These are phyloP conservation scores for Aureobasidium zeae DNA, from an alignment of 2,329 filamentous ascomycete genomes.

Conservation along the genomic window DNA sequence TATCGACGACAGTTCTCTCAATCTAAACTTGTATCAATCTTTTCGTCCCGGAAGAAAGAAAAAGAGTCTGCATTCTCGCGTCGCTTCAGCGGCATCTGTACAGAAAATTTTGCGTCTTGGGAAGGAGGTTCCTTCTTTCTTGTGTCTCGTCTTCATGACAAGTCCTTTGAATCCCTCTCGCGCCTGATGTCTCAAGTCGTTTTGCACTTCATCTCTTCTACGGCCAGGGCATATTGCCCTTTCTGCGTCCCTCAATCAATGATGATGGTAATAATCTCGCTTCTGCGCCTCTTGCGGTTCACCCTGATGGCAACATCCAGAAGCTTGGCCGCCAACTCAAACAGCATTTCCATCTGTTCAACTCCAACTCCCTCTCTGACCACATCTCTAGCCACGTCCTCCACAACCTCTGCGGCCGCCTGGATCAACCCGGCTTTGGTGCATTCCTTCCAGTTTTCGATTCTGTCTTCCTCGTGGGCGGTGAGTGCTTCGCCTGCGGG, in stretches of 20 bases:
- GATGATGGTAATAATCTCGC: no score
- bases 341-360: neutral
- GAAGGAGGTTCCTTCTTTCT: no score
- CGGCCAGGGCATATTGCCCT: no score
- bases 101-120: no score
- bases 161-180: no score
- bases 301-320: no score
- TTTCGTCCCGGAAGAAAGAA: neutral
- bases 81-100: neutral
- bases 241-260: no score
- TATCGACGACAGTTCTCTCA: conserved; percentile 22
- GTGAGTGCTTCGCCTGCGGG: neutral
- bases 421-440: neutral
- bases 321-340: neutral
- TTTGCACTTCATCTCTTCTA: no score
- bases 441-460: neutral
- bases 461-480: neutral
- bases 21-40: neutral
- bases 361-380: neutral
- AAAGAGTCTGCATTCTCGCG: neutral
- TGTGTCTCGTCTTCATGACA: no score
- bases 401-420: conserved; percentile 2
- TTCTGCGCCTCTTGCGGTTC: no score
- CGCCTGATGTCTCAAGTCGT: no score
- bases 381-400: conserved; percentile 1